A percentile compares a stretch with the other conserved stretches of the same genome.
Conservation (phyloP, 2,329 filamentous ascomycete genomes). For the Fragosphaeria purpurea region DNA sequence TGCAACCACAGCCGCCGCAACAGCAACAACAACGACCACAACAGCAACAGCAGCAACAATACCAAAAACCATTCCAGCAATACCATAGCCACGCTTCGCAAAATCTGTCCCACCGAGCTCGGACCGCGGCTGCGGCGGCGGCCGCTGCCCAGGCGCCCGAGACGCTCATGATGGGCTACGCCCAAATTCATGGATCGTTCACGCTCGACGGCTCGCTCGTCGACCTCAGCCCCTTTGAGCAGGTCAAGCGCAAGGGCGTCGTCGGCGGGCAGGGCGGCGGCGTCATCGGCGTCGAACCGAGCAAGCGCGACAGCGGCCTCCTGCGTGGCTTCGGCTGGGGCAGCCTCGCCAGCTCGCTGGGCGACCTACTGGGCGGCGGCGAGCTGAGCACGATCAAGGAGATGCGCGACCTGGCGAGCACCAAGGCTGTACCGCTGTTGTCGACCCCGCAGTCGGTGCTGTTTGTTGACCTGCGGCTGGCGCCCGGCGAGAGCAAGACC, state of each 20-base stretch:
- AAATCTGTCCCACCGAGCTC: slow-evolving; percentile 28
- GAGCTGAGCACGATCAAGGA: slow-evolving; percentile 92
- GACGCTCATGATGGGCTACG: slow-evolving; percentile 94
- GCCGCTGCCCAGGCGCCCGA: slow-evolving; percentile 43
- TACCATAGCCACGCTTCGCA: slow-evolving; percentile 22
- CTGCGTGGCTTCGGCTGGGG: slow-evolving; percentile 81
- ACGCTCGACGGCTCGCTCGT: slow-evolving; percentile 84
- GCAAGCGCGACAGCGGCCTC: slow-evolving; percentile 68
- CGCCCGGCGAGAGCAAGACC: slow-evolving; percentile 76
- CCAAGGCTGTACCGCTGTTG: slow-evolving; percentile 80
- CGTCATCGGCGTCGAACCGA: slow-evolving; percentile 67
- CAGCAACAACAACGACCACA: too few species aligned
- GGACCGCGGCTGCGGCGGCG: slow-evolving; percentile 1
- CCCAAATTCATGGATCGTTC: slow-evolving; percentile 86
- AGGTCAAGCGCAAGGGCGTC: slow-evolving; percentile 89
- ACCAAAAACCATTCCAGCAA: slow-evolving; percentile 3
- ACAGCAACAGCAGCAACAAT: slow-evolving; percentile 6
- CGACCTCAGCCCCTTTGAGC: slow-evolving; percentile 82
- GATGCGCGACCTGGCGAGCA: slow-evolving; percentile 80
- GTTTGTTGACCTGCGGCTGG: slow-evolving; percentile 84
- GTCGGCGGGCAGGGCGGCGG: slow-evolving; percentile 79
- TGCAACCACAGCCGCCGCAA: background rate
- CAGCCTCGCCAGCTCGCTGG: slow-evolving; percentile 76
- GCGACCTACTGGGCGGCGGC: slow-evolving; percentile 73
- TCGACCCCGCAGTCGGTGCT: slow-evolving; percentile 91